Conservation (phyloP, 331 rosid species). For the Rhamnella rubrinervis region DNA sequence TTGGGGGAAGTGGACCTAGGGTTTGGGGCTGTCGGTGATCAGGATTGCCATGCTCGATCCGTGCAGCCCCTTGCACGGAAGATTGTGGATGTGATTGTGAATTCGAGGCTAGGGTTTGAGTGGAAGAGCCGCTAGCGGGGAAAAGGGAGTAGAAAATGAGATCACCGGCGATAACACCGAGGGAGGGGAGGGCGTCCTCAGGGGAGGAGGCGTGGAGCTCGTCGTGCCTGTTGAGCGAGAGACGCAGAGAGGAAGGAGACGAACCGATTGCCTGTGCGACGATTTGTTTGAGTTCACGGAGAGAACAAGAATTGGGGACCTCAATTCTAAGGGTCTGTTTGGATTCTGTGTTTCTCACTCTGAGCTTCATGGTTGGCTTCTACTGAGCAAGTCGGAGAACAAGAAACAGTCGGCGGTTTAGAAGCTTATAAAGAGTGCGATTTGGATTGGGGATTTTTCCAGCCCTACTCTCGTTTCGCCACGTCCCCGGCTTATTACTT, state of each 20-base stretch:
- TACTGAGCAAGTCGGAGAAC: too few relatives aligned
- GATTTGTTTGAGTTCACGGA: slow-evolving; percentile 48
- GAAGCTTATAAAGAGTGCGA: background rate
- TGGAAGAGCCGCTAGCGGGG: slow-evolving; percentile 33
- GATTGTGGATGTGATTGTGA: background rate
- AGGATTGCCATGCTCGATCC: background rate
- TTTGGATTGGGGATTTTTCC: too few relatives aligned
- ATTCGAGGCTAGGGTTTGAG: background rate
- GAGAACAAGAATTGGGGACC: slow-evolving; percentile 48
- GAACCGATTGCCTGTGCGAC: slow-evolving; percentile 37
- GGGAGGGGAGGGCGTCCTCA: slow-evolving; percentile 39
- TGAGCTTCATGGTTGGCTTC: slow-evolving; percentile 49
- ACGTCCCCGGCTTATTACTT: too few relatives aligned
- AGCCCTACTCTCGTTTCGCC: too few relatives aligned
- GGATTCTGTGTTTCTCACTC: slow-evolving; percentile 60
- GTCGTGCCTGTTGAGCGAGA: slow-evolving; percentile 72
- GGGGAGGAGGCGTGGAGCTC: slow-evolving; percentile 54
- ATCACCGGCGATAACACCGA: slow-evolving; percentile 70
- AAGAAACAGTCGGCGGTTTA: background rate
- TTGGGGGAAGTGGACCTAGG: slow-evolving; percentile 14
- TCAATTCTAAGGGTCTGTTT: slow-evolving; percentile 59
- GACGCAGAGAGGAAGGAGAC: slow-evolving; percentile 47
- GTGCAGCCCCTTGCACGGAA: background rate
- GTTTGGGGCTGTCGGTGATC: slow-evolving; percentile 9
- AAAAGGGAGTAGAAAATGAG: slow-evolving; percentile 65